A percentile compares a stretch with the other conserved stretches of the same genome.
Conservation (phyloP, 2,329 filamentous ascomycete species). For the Xylariaceae sp. region DNA sequence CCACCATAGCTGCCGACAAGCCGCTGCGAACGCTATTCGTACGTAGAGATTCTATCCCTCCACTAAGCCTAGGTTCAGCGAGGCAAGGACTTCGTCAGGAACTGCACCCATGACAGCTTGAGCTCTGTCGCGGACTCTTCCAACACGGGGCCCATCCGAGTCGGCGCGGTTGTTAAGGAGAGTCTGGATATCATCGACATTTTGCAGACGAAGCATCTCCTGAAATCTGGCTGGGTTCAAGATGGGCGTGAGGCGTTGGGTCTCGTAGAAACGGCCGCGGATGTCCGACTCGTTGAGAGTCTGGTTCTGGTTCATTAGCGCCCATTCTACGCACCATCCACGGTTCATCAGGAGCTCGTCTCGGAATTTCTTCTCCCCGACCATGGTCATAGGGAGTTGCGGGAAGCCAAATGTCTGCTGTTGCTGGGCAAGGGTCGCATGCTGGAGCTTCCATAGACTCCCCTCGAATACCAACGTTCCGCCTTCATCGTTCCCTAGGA, state of each 20-base stretch:
- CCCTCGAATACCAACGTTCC: constrained; percentile 26
- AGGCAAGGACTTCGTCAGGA: constrained; percentile 11
- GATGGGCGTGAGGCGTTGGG: constrained; percentile 49
- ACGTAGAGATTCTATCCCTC: constrained; percentile 2
- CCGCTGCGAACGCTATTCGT: neutral
- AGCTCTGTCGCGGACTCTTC: constrained; percentile 18
- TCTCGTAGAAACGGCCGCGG: constrained; percentile 56
- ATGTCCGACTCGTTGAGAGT: constrained; percentile 41
- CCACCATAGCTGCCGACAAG: neutral
- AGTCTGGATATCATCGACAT: constrained; percentile 43
- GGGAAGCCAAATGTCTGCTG: neutral
- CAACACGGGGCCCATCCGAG: constrained; percentile 32
- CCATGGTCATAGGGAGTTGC: constrained; percentile 25
- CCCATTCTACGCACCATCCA: constrained; percentile 34
- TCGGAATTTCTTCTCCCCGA: constrained; percentile 32
- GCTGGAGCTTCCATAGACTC: constrained; percentile 29
- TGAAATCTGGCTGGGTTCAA: constrained; percentile 41
- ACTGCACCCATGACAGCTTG: constrained; percentile 20
- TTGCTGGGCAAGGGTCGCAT: constrained; percentile 15
- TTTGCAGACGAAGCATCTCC: constrained; percentile 36
- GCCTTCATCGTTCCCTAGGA: constrained; percentile 2
- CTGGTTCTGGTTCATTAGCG: constrained; percentile 25
- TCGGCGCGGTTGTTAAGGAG: constrained; percentile 53
- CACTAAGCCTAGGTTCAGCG: constrained; percentile 13
- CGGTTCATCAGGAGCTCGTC: constrained; percentile 25